phyloP scores from a whole-genome alignment of 306 rosid genomes.

The Prosopis cineraria region DNA sequence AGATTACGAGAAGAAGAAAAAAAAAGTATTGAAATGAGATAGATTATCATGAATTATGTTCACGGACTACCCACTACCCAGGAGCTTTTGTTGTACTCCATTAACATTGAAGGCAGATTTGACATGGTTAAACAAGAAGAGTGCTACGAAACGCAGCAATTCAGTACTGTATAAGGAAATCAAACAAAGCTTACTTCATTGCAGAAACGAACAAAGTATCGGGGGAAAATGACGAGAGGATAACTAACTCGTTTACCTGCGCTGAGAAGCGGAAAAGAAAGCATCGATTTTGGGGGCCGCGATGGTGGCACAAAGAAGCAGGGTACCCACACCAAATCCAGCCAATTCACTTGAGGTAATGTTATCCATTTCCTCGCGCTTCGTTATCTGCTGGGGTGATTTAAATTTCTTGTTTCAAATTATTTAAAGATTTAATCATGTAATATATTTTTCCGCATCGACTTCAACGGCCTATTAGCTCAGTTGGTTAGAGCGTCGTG shows the following conservation, averaged over 20 bases:
- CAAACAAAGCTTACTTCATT: background rate
- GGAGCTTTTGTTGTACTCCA: background rate
- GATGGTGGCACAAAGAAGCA: conserved; percentile 79
- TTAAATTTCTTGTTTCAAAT: too few species aligned
- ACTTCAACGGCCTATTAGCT: conserved; percentile 63
- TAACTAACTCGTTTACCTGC: conserved; percentile 49
- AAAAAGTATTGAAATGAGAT: too few species aligned
- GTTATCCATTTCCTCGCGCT: conserved; percentile 40
- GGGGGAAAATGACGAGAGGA: background rate
- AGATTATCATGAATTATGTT: background rate
- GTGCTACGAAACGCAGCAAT: background rate
- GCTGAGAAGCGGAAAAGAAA: conserved; percentile 82
- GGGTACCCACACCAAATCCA: conserved; percentile 80
- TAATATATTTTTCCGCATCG: too few species aligned
- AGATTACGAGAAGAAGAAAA: too few species aligned
- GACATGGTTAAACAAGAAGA: conserved; percentile 7
- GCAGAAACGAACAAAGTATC: background rate
- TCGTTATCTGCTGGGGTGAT: background rate
- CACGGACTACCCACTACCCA: background rate
- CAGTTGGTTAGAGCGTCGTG: conserved; percentile 24
- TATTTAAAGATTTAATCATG: too few species aligned
- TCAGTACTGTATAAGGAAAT: background rate
- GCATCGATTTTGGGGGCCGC: conserved; percentile 85
- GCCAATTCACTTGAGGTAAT: conserved; percentile 84
- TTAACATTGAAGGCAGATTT: background rate